Evolutionary conservation across 2,329 filamentous ascomycete species (phyloP), one percentile per base, ranked within the genome.

Genomic region (Drechslerella dactyloides): DNA sequence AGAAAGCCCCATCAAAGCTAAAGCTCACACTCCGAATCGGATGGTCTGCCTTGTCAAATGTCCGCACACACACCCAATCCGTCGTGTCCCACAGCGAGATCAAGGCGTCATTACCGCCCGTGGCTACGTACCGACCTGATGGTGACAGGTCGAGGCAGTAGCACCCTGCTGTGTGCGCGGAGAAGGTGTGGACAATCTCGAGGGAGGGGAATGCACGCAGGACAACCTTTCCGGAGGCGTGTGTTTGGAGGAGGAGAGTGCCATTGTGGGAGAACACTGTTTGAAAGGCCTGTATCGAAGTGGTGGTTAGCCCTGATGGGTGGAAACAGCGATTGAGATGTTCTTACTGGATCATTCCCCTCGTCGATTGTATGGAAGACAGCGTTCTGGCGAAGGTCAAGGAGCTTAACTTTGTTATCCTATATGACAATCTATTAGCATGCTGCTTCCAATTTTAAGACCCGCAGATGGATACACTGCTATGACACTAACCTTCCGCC

Each of bases 71-170:
- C n/a, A 83, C 80, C 83, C 83, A 85, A 60, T 82, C 81, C 24
- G 80, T 78, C 1, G 83, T 84, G 74, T 85, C 83, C 83, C 83
- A 85, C 1, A 85, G 78, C 1, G 82, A 81, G 61, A 85, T 81
- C 21, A 84, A 79, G 5, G 81, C 81, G 69, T 85, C 84, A 55
- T 81, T 81, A n/a, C 82, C 83, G 11, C 83, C 84, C 0, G 83
- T 80, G 0, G 83, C 84, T 13, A 85, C 78, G 37, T 82, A 82
- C 21, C 80, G 80, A 30, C 83, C 84, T n/a, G 80, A 80, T 0
- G 83, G 83, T 3, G 82, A 82, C 68, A 84, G 79, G 54, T 80
- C 80, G 21, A 84, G 78, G 10, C 80, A 80, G 75, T 82, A 82
- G 69, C 82, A 82, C 0, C 81, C 80, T 1, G 80, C 82, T 0